Evolutionary conservation across 768 basidiomycete genomes (phyloP), one percentile per base, ranked within the genome.

Genomic region (Macrolepiota dolichaula): DNA sequence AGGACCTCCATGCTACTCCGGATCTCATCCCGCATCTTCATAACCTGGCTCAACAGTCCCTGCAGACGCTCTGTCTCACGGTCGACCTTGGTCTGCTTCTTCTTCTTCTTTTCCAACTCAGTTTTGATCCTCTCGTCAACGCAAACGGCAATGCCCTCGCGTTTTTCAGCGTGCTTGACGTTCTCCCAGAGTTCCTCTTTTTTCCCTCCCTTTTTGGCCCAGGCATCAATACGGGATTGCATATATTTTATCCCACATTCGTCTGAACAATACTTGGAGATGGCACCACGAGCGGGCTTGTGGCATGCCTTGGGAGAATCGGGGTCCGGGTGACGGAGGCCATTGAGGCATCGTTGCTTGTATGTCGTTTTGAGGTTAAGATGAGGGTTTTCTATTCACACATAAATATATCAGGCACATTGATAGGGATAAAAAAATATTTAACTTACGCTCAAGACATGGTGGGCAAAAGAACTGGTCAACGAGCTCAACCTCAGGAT

Each of bases 191-290:
- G 77, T 47, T 79, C 75, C 53, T 83, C 84, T 61, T 81, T 80
- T 68, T 83, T 83, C 3, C 87, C 87, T 19, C 87, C 87, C 36
- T 81, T 81, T 65, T 81, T 81, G 11, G 82, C 74, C 82, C 85
- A 91, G 40, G 76, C 76, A 25, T 85, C 78, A 51, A 91, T 84
- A 49, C 85, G 85, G 50, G 76, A 74, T 63, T 81, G 83, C 85
- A 90, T 86, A 72, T 83, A 88, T 64, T 82, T 83, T 63, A 91
- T 75, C 12, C 94, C 94, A 65, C 94, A 96, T 63, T 89, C 91
- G 56, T 92, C 89, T 13, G 92, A 94, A 71, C 94, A 96, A 70
- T 94, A 96, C 71, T 96, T 96, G 24, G 93, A 95, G 67, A 94
- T 88, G 1, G 83, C 83, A 24, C 90, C 88, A 15, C 91, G 88